Percentiles rank a stretch among this genome's conserved stretches.
Conservation (phyloP, 1,284 basidiomycete species). For the Ceratobasidium sp. region DNA sequence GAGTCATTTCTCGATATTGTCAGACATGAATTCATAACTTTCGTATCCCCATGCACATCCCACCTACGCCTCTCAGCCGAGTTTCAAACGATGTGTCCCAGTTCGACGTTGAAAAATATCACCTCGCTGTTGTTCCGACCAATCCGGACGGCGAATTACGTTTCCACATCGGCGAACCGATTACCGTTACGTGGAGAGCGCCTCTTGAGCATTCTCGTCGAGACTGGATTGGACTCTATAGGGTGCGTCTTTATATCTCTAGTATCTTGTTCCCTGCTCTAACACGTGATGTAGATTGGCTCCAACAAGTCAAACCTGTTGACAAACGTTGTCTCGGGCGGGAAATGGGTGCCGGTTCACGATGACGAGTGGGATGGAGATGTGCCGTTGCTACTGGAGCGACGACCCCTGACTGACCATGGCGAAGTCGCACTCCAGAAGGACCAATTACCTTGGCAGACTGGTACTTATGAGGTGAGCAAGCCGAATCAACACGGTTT, state of each 20-base stretch:
- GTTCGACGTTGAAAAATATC: conserved; percentile 85
- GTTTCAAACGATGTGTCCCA: conserved; percentile 83
- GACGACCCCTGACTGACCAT: conserved; percentile 59
- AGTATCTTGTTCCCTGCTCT: neutral
- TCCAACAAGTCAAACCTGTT: conserved; percentile 86
- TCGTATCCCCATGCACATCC: no score
- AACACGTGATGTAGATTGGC: conserved; percentile 70
- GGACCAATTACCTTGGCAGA: conserved; percentile 85
- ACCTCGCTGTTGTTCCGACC: conserved; percentile 72
- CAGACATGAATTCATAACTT: no score
- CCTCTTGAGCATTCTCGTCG: conserved; percentile 89
- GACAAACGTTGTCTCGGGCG: conserved; percentile 88
- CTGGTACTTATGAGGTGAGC: conserved; percentile 87
- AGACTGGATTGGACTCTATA: conserved; percentile 97
- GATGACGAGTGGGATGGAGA: conserved; percentile 95
- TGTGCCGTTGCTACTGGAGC: conserved; percentile 67
- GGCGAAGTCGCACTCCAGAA: conserved; percentile 84
- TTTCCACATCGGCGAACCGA: conserved; percentile 93
- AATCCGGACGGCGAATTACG: conserved; percentile 64
- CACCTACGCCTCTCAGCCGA: conserved; percentile 66
- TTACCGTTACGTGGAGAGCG: conserved; percentile 88
- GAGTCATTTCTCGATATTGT: conserved; percentile 56
- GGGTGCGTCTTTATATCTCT: conserved; percentile 61
- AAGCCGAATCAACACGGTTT: neutral
- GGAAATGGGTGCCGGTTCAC: conserved; percentile 93